Evolutionary conservation across 345 rosid genomes (phyloP), one percentile per base, ranked within the genome.

Genomic region (Eucalyptus erythrocorys): DNA sequence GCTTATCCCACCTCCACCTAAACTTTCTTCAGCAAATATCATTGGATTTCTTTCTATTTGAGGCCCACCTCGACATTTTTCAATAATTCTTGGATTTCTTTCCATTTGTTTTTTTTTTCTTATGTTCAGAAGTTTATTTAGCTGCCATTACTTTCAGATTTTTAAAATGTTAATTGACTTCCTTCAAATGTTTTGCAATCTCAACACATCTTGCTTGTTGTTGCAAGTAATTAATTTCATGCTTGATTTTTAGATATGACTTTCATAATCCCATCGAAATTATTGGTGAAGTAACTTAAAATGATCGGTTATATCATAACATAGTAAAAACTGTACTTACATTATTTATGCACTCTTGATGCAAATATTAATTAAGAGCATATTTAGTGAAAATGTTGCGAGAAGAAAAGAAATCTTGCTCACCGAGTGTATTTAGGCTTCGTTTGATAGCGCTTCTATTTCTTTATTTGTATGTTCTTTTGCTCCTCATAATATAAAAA

Each of bases 331-430:
- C 0, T 19, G 12, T 10, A 37, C 14, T 37, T 21, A 6, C 45
- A 21, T 37, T 71, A 37, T 71, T 34, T 71, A 37, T 10, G 4
- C 24, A 34, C 27, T 37, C 82, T 71, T 17, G 45, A 64, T 30
- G 76, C 3, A n/a, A 64, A n/a, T n/a, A n/a, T 64, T n/a, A 64
- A 64, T 30, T 30, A 64, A 14, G 13, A 37, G 82, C 22, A 71
- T 10, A 26, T 26, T 1, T 5, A 34, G 43, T 4, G 1, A 55
- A 51, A 66, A 66, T 15, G 0, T 32, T 8, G 2, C 4, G 0
- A 4, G 6, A 10, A 7, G 71, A 71, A 68, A 66, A 71, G 5
- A 71, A 34, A 17, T 71, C 13, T 71, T 19, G 40, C 26, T 34
- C 5, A 4, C 7, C 7, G 4, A 51, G 57, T 19, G 4, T 2